These are phyloP conservation scores for Saturnispora quitensis DNA, from an alignment of 805 yeast species.

Conservation along the genomic window DNA sequence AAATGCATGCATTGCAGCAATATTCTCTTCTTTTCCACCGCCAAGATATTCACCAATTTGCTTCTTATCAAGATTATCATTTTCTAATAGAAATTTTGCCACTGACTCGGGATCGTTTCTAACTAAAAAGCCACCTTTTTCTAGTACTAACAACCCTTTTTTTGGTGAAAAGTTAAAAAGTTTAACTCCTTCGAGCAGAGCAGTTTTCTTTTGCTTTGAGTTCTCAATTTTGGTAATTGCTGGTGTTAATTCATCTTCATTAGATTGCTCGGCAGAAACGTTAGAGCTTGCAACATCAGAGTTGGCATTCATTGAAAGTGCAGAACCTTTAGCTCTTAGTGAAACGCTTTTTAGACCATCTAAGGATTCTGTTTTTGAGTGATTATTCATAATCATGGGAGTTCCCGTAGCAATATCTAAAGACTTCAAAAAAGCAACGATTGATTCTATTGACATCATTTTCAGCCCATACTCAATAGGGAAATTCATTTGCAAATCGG, in stretches of 20 bases:
- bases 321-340: neutral
- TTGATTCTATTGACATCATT: slow-evolving; percentile 67
- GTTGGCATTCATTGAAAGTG: slow-evolving; percentile 1
- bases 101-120: slow-evolving; percentile 55
- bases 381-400: slow-evolving; percentile 12
- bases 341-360: slow-evolving; percentile 9
- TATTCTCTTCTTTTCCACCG: slow-evolving; percentile 70
- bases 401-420: slow-evolving; percentile 82
- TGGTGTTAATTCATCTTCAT: slow-evolving; percentile 36
- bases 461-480: slow-evolving; percentile 82
- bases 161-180: slow-evolving; percentile 82
- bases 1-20: slow-evolving; percentile 85
- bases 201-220: slow-evolving; percentile 74
- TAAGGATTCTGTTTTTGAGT: neutral
- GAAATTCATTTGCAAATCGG: slow-evolving; percentile 42
- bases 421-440: slow-evolving; percentile 75
- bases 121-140: slow-evolving; percentile 54
- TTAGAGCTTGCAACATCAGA: slow-evolving; percentile 24
- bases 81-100: slow-evolving; percentile 61
- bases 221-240: slow-evolving; percentile 81
- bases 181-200: slow-evolving; percentile 64
- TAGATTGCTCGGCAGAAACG: slow-evolving; percentile 13
- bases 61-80: slow-evolving; percentile 71
- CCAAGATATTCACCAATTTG: slow-evolving; percentile 88
- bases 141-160: slow-evolving; percentile 58